These are phyloP conservation scores for Acephala macrosclerotiorum DNA, from an alignment of 2,329 filamentous ascomycete species.

Conservation along the genomic window DNA sequence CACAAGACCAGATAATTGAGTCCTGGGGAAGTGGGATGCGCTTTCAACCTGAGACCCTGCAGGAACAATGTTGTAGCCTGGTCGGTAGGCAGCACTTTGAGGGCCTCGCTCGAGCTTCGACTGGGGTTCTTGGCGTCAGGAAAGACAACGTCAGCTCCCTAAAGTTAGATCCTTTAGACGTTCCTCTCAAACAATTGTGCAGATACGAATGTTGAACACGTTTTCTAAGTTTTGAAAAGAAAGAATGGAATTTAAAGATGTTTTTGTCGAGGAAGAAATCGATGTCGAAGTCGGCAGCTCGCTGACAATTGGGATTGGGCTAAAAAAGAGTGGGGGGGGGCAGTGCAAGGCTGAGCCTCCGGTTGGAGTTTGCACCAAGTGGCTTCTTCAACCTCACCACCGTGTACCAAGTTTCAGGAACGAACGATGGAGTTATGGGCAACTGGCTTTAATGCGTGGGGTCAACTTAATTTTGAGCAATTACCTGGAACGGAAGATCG, in stretches of 20 bases:
- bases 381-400: neutral
- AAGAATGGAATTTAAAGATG: neutral
- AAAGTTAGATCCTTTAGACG: neutral
- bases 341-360: slow-evolving; percentile 25
- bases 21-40: slow-evolving; percentile 22
- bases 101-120: slow-evolving; percentile 21
- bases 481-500: slow-evolving; percentile 47
- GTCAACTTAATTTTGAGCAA: slow-evolving; percentile 54
- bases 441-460: slow-evolving; percentile 66
- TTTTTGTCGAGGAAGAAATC: neutral
- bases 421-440: slow-evolving; percentile 59
- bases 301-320: slow-evolving; percentile 12
- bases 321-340: slow-evolving; percentile 22
- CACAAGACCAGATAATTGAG: slow-evolving; percentile 25
- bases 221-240: slow-evolving; percentile 1
- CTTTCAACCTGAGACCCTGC: slow-evolving; percentile 24
- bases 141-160: slow-evolving; percentile 24
- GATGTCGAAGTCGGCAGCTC: slow-evolving; percentile 2
- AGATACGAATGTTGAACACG: neutral
- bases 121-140: slow-evolving; percentile 21
- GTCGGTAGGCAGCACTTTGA: slow-evolving; percentile 35
- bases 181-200: slow-evolving; percentile 4
- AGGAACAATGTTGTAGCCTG: slow-evolving; percentile 38
- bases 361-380: slow-evolving; percentile 5
- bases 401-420: neutral